These are phyloP conservation scores for Aspergillus tanneri DNA, from an alignment of 2,329 filamentous ascomycete species.

Conservation along the genomic window DNA sequence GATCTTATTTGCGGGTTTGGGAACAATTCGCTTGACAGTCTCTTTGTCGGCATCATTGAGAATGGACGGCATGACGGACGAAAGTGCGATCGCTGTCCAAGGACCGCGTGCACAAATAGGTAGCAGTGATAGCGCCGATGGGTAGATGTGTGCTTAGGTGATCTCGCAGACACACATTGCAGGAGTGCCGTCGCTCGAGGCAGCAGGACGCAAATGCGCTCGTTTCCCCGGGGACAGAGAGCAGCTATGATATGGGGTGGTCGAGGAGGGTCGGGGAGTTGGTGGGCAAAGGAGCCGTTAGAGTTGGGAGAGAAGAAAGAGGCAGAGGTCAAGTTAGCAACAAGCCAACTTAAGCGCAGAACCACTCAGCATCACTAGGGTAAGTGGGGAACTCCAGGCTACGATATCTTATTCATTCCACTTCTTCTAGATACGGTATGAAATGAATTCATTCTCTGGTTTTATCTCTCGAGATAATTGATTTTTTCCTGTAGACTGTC, in stretches of 20 bases:
- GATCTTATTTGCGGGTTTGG: constrained; percentile 95
- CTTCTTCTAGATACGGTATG: too few species aligned
- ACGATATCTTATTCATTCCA: too few species aligned
- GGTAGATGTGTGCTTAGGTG: constrained; percentile 9
- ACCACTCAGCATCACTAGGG: too few species aligned
- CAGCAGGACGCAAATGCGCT: constrained; percentile 11
- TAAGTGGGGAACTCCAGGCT: background rate
- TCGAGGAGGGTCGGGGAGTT: background rate
- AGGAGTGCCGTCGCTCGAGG: constrained; percentile 11
- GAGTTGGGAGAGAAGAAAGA: constrained; percentile 4
- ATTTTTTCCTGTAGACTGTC: too few species aligned
- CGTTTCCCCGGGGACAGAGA: constrained; percentile 15
- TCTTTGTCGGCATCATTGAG: constrained; percentile 93
- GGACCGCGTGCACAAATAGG: constrained; percentile 20
- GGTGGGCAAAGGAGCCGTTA: background rate
- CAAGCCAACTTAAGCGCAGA: constrained; percentile 1
- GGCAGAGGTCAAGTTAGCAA: constrained; percentile 8
- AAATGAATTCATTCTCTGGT: too few species aligned
- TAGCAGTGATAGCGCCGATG: constrained; percentile 12
- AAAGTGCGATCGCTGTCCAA: constrained; percentile 10
- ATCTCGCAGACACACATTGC: constrained; percentile 20
- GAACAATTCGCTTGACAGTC: constrained; percentile 89
- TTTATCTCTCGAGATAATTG: too few species aligned
- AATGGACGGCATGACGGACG: constrained; percentile 57
- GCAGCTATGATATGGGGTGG: constrained; percentile 8